These are phyloP conservation scores for barley (Hordeum vulgare) DNA, from an alignment of 176 grass and related monocot genomes.

Conservation along the genomic window MorexV3_pseudomolecules_assembly NC_058520.1:536231414-536231913, in stretches of 20 bases:
- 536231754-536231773: constrained; percentile 79
- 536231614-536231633: constrained; percentile 10
- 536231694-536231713: constrained; percentile 5
- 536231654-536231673: background rate
- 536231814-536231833: constrained; percentile 59
- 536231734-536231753: constrained; percentile 94
- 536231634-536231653: constrained; percentile 7
- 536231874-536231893: constrained; percentile 70
- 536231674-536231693: background rate
- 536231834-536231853: constrained; percentile 91
- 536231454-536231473: background rate
- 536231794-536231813: background rate
- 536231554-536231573: constrained; percentile 10
- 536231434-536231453: background rate
- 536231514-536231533: background rate
- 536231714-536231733: constrained; percentile 55
- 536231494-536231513: constrained; percentile 8
- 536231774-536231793: constrained; percentile 35
- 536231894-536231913: constrained; percentile 38
- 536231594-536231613: constrained; percentile 7
- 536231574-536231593: constrained; percentile 12
- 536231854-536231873: constrained; percentile 75
- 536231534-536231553: constrained; percentile 11
- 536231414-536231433: constrained; percentile 6
- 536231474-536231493: constrained; percentile 11